Percentiles rank a stretch among this genome's conserved stretches.
phyloP scores from a whole-genome alignment of 2,329 filamentous ascomycete genomes.

The Teratosphaeria destructans region DNA sequence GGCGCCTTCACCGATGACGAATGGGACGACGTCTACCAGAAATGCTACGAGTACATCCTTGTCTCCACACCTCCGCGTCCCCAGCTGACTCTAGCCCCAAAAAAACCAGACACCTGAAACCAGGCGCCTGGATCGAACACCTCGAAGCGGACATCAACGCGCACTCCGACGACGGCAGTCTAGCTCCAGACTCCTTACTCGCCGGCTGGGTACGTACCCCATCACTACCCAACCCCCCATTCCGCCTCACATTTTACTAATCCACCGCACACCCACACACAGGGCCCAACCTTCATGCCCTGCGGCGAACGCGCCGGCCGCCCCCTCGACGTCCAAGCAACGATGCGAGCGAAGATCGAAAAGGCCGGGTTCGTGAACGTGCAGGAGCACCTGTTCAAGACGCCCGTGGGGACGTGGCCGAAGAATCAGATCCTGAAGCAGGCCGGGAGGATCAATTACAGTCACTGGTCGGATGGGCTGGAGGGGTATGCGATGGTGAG shows the following conservation, averaged over 20 bases:
- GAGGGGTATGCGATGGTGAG: constrained; percentile 3
- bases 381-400: constrained; percentile 11
- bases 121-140: constrained; percentile 35
- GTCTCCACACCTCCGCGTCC: too few species aligned
- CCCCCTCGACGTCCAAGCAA: not conserved
- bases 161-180: constrained; percentile 30
- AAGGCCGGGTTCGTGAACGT: constrained; percentile 19
- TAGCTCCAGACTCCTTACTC: constrained; percentile 13
- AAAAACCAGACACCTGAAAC: constrained; percentile 20
- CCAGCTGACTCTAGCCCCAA: too few species aligned
- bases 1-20: not conserved
- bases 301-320: not conserved
- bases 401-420: constrained; percentile 19
- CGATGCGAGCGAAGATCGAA: constrained; percentile 5
- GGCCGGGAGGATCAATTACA: constrained; percentile 7
- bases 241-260: constrained; percentile 7
- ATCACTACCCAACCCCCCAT: not conserved
- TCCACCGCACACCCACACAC: not conserved
- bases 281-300: not conserved
- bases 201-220: constrained; percentile 12
- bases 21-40: not conserved
- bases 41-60: not conserved
- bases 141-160: constrained; percentile 33
- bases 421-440: constrained; percentile 19
- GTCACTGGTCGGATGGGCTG: not conserved